phyloP scores from a whole-genome alignment of 805 yeast species.

The Schizosaccharomyces octosporus region DNA sequence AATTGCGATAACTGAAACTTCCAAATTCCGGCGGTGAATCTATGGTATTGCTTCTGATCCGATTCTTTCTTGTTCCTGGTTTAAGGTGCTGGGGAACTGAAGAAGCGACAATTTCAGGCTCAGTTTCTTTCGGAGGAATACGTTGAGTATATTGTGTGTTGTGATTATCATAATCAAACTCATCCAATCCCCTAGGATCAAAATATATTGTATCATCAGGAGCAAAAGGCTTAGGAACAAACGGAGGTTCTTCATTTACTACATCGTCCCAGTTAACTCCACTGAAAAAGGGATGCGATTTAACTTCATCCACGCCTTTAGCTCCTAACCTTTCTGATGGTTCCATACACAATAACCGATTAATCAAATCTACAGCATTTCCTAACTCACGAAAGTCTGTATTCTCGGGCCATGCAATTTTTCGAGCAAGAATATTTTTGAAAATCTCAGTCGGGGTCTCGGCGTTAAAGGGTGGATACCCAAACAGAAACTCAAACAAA shows the following conservation, averaged over 20 bases:
- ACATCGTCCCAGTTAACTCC: not conserved
- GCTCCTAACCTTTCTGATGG: slow-evolving; percentile 16
- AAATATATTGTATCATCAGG: not conserved
- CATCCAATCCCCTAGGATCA: slow-evolving; percentile 34
- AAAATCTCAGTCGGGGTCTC: slow-evolving; percentile 57
- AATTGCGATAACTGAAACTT: slow-evolving; percentile 66
- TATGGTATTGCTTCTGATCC: not conserved
- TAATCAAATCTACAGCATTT: slow-evolving; percentile 58
- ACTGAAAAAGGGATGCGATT: not conserved
- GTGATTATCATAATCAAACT: not conserved
- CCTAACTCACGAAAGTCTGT: slow-evolving; percentile 44
- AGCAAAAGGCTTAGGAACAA: not conserved
- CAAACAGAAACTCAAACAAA: slow-evolving; percentile 70
- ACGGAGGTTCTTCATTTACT: not conserved
- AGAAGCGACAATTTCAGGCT: not conserved
- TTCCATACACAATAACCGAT: slow-evolving; percentile 33
- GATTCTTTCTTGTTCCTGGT: not conserved
- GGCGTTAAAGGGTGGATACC: slow-evolving; percentile 87
- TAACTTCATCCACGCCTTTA: not conserved
- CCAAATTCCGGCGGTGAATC: slow-evolving; percentile 37
- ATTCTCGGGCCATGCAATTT: slow-evolving; percentile 63
- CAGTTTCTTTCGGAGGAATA: not conserved
- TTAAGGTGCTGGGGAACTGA: not conserved
- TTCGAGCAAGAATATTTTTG: slow-evolving; percentile 41
- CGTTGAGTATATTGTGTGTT: not conserved